Evolutionary conservation across 257 asterid genomes (phyloP), one percentile per base, ranked within the genome.

Genomic region (Plantago ovata): DNA sequence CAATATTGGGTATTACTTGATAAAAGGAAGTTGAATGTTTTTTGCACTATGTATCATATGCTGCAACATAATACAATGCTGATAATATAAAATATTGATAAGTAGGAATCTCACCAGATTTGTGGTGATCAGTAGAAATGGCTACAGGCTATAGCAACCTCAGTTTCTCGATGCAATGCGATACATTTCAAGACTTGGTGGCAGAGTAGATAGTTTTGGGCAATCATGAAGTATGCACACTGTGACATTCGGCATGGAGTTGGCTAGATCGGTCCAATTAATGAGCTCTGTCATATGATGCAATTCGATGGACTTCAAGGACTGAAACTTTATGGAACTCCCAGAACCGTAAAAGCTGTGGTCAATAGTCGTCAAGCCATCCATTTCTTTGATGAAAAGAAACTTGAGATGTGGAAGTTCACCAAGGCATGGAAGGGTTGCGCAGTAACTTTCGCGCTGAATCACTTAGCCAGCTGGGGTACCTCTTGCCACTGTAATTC

Each of bases 341-440:
- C 39, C 39, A 21, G 8, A 16, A 13, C 62, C 62, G 3, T 57
- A 57, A 41, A 57, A 57, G 0, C 21, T 20, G n/a, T 19, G 6
- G 41, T 57, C 38, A 21, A 57, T 20, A 20, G 36, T 9, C 1
- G 0, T 13, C 62, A 57, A 40, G 1, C 24, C 8, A 20, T 12
- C 3, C 62, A 57, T 41, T 20, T 41, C 3, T 19, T 19, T 36
- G 10, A 57, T 41, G 22, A 15, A 39, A 23, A 51, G 41, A 15
- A 32, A 62, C n/a, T 21, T 43, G 42, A 62, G 60, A 48, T 1
- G 12, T 12, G 42, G 42, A 39, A 57, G 62, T 12, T 41, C 32
- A 11, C 62, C 62, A 15, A 57, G 33, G 41, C 38, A 9, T 39
- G 62, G 62, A 20, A 57, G 50, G 22, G 4, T 8, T n/a, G 43